Percentiles rank a stretch among this genome's conserved stretches.
Evolutionary conservation across 2,329 filamentous ascomycete species (phyloP).

Genomic region (Colletotrichum euphorbiae): DNA sequence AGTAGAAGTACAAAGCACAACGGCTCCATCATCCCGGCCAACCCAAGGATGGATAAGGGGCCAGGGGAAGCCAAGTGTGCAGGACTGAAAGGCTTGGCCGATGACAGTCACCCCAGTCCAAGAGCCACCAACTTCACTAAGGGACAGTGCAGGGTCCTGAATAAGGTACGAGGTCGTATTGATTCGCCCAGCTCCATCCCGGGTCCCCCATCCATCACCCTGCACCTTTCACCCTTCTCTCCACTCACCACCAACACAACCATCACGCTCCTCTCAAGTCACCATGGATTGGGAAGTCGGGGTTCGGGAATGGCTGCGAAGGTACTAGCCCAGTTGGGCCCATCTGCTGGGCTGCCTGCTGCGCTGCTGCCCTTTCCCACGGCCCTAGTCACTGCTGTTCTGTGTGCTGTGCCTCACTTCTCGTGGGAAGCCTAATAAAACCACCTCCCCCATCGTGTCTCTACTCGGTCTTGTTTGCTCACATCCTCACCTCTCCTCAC

Average conservation of each 20-base stretch:
- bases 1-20: neutral
- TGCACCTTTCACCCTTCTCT: neutral
- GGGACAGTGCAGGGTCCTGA: constrained; percentile 36
- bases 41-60: constrained; percentile 6
- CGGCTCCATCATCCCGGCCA: constrained; percentile 16
- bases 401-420: constrained; percentile 30
- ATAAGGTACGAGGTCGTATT: constrained; percentile 40
- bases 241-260: neutral
- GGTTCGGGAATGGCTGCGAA: neutral
- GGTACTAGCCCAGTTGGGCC: neutral
- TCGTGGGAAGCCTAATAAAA: constrained; percentile 32
- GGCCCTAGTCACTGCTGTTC: neutral
- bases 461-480: neutral
- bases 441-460: constrained; percentile 32
- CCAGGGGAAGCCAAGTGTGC: constrained; percentile 28
- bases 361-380: neutral
- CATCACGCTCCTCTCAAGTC: too few relatives aligned
- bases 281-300: too few relatives aligned
- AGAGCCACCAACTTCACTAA: constrained; percentile 3
- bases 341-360: neutral
- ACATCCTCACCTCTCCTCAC: constrained; percentile 28
- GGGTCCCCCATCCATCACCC: constrained; percentile 7
- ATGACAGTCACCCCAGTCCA: constrained; percentile 23
- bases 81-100: constrained; percentile 31
- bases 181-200: constrained; percentile 36